Percentiles rank a stretch among this genome's conserved stretches.
These are phyloP conservation scores for Chionographis japonica DNA, from an alignment of 106 monocot genomes.

Conservation along the genomic window DNA sequence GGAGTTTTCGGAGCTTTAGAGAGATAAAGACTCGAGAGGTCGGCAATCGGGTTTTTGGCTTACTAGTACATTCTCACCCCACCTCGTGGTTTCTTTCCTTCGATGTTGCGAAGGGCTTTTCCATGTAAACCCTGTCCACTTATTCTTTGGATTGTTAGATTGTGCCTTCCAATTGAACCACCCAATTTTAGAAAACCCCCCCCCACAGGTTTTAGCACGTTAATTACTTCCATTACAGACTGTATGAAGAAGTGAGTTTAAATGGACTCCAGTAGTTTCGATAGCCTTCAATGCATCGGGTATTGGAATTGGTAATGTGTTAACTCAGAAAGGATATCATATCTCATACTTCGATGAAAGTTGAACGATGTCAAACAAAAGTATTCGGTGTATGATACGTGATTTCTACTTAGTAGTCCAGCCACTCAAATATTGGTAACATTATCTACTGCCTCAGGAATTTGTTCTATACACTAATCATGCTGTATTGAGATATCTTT, in stretches of 20 bases:
- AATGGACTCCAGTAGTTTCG: neutral
- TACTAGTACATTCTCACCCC: no score
- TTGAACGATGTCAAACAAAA: neutral
- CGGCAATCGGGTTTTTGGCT: no score
- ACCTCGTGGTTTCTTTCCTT: no score
- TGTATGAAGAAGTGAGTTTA: neutral
- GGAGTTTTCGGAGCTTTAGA: no score
- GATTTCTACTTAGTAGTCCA: neutral
- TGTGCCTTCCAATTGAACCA: no score
- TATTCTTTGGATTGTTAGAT: no score
- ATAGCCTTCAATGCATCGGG: neutral
- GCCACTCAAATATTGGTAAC: neutral
- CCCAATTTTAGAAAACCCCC: no score
- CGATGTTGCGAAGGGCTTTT: no score
- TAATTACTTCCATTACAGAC: neutral
- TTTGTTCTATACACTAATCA: constrained; percentile 3
- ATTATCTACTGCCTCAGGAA: neutral
- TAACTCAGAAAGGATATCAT: neutral
- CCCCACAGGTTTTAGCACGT: neutral
- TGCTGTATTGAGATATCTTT: neutral
- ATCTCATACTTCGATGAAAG: neutral
- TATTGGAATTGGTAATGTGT: neutral
- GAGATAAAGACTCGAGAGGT: no score
- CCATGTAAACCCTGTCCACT: no score
- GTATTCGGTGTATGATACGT: neutral